Evolutionary conservation across 2,329 filamentous ascomycete genomes (phyloP), one percentile per base, ranked within the genome.

Genomic region (Talaromyces atroroseus): DNA sequence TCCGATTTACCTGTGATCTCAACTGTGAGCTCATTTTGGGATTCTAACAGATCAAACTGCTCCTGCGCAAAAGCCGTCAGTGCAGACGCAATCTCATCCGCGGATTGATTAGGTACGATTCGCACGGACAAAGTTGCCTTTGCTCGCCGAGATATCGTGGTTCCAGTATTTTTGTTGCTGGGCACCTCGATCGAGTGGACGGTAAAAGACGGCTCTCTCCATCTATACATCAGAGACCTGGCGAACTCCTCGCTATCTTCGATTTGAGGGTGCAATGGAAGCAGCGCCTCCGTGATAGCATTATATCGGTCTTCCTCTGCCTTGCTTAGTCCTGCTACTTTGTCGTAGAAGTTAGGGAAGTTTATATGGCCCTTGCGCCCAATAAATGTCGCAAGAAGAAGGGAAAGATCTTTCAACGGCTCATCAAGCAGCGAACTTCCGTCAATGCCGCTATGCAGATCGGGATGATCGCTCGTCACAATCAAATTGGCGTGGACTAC

Each of bases 361-460:
- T 87, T 86, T 55, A 99, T 85, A 20, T 84, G 83, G 61, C 95
- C 95, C 49, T 88, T 85, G 0, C 81, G 82, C 0, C 90, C 90
- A 54, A 95, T 94, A 40, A 99, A 80, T 52, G 85, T 91, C 1
- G 89, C 84, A 5, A 99, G 79, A 1, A 97, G 78, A 60, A 88
- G 81, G 2, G 95, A 92, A 1, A 99, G 79, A 69, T 99, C 94
- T 42, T 95, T 95, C 8, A 97, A 78, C 0, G 92, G 90, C 68
- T 99, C 94, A 58, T 96, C 90, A 59, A 94, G 83, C 74, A 95
- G 82, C 60, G 89, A 85, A 59, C 91, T 96, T 40, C 94, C 94
- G 66, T 97, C 92, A n/a, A 99, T 92, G 65, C 94, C 94, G 59
- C 90, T 95, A 72, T 99, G 94, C 1, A 95, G 81, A 71, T 99